Evolutionary conservation across 306 rosid species (phyloP), one percentile per base, ranked within the genome.

Genomic region (Vigna mungo): DNA sequence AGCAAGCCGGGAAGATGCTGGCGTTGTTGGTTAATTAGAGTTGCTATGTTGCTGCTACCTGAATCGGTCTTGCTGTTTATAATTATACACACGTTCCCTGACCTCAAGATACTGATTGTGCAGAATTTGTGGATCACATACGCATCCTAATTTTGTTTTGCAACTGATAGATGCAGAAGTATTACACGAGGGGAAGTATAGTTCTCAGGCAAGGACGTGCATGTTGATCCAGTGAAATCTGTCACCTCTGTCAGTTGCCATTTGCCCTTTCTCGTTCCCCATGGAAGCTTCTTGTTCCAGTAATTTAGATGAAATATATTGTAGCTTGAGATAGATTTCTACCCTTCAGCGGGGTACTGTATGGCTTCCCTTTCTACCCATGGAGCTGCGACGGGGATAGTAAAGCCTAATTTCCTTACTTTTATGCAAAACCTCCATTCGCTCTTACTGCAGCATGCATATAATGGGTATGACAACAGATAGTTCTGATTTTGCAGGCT

Each of bases 11-110:
- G 93, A 85, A 59, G 87, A 75, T 80, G 66, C 85, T 61, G 89
- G 84, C 47, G 61, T 77, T 73, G 85, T 81, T 81, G 86, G 87
- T 79, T 91, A 84, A 87, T 72, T 74, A 41, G 39, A 72, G 63
- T 44, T 81, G 43, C 54, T 30, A 66, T 66, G 80, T 66, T 65
- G 41, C 75, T 55, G 74, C 77, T 60, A 44, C 88, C 56, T 9
- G 68, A 51, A 79, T 76, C 48, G 59, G 55, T 68, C 71, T 80
- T 76, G 37, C 75, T 84, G 82, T 76, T 77, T 56, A 82, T 65
- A 80, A 59, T 39, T 44, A 44, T 59, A 71, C 76, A 16, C 74
- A 17, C 36, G 84, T 62, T 76, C 74, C 41, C 47, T 75, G 52
- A 46, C 70, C 75, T 47, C 16, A 55, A 83, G 63, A 75, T 44